Evolutionary conservation across 495 filamentous ascomycete genomes (phyloP), one percentile per base, ranked within the genome.

Genomic region (Aspergillus sclerotioniger): DNA sequence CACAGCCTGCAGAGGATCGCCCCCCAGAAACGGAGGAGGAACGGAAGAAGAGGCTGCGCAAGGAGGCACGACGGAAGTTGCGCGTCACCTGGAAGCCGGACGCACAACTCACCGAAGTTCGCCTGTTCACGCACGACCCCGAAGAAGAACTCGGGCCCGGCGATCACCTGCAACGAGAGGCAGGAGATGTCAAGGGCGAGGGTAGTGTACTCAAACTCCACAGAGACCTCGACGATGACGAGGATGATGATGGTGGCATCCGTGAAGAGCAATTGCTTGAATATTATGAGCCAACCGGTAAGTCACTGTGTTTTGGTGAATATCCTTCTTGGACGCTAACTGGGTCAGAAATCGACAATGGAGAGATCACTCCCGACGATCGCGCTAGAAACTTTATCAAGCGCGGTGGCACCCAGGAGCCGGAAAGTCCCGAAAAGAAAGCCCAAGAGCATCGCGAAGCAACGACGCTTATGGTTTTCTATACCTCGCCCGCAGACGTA

Each of bases 381-480:
- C 80, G 80, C 3, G 63, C 72, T 9, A 76, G 75, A 49, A 85
- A 82, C 46, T 90, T 78, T 63, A 71, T 79, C 17, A 88, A 84
- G 17, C 83, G 86, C 48, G 87, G 85, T 48, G 91, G 91, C 4
- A 62, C 71, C 10, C 77, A 79, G 33, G 64, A 74, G 5, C 79
- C 89, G 8, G 68, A 73, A 0, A 92, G 87, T 8, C 74, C 82
- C 0, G 86, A 95, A 66, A 86, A 86, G 56, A 76, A 80, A 39
- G 76, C 78, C 5, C 91, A 91, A 66, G 80, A 87, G 29, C 80
- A 86, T 51, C 84, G 89, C 8, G 92, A 96, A 70, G 75, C 78
- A 19, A 85, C 78, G n/a, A 91, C 89, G 21, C 81, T 96, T 32
- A 91, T 95, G 85, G 89, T 87, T 6, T 83, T 91, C 58, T 94